These are phyloP conservation scores for Boletus eberwhitei DNA, from an alignment of 768 basidiomycete species.

Conservation along the genomic window DNA sequence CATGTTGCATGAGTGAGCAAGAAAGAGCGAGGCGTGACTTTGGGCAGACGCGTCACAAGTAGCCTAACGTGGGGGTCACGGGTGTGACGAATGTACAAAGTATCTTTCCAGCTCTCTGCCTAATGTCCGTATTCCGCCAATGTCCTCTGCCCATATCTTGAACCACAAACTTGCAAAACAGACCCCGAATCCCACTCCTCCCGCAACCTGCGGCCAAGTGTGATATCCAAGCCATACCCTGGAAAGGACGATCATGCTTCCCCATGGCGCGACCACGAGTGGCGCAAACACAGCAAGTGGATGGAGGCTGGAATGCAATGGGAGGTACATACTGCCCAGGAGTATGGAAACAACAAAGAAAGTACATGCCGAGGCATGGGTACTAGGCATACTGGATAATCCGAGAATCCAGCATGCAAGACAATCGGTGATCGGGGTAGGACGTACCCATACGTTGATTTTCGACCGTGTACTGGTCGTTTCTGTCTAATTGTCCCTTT, in stretches of 20 bases:
- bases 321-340: constrained; percentile 55
- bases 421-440: background rate
- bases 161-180: constrained; percentile 56
- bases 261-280: constrained; percentile 54
- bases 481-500: constrained; percentile 64
- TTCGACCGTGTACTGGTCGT: constrained; percentile 49
- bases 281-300: constrained; percentile 33
- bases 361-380: constrained; percentile 68
- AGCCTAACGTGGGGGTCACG: constrained; percentile 26
- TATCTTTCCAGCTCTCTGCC: constrained; percentile 13
- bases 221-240: constrained; percentile 77
- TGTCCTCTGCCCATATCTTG: constrained; percentile 44
- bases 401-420: background rate
- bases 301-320: constrained; percentile 55
- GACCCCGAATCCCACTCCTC: constrained; percentile 54
- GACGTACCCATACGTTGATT: constrained; percentile 65
- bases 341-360: constrained; percentile 61
- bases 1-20: constrained; percentile 34
- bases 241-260: constrained; percentile 54
- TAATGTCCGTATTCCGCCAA: constrained; percentile 19
- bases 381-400: constrained; percentile 73
- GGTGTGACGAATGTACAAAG: background rate
- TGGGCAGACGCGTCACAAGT: constrained; percentile 22
- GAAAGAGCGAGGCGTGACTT: constrained; percentile 20
- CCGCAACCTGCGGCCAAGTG: constrained; percentile 64